Evolutionary conservation across 2,329 filamentous ascomycete species (phyloP).

Genomic region (Diplodia intermedia): DNA sequence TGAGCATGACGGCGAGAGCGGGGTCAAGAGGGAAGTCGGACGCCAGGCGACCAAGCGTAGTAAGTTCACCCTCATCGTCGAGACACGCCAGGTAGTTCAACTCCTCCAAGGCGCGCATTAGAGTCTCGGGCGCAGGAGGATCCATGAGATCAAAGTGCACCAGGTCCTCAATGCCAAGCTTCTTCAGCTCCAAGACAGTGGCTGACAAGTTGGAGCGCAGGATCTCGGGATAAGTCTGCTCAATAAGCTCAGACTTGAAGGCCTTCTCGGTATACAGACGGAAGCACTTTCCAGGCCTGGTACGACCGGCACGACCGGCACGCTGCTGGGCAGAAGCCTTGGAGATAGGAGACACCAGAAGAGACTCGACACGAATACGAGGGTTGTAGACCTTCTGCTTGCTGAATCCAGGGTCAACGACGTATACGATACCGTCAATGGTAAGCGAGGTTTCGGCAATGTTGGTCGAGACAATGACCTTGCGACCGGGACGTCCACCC

Average conservation of each 20-base stretch:
- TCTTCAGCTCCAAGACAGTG: slow-evolving; percentile 95
- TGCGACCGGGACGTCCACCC: slow-evolving; percentile 86
- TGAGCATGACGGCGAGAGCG: slow-evolving; percentile 94
- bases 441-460: slow-evolving; percentile 98
- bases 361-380: slow-evolving; percentile 91
- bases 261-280: slow-evolving; percentile 92
- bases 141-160: slow-evolving; percentile 99
- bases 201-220: slow-evolving; percentile 92
- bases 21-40: slow-evolving; percentile 97
- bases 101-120: slow-evolving; percentile 97
- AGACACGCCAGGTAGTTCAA: slow-evolving; percentile 96
- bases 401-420: slow-evolving; percentile 98
- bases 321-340: slow-evolving; percentile 97
- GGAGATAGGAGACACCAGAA: slow-evolving; percentile 96
- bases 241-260: slow-evolving; percentile 97
- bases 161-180: slow-evolving; percentile 91
- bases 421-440: slow-evolving; percentile 98
- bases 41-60: slow-evolving; percentile 80
- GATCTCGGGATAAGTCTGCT: slow-evolving; percentile 96
- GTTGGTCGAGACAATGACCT: slow-evolving; percentile 93
- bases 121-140: slow-evolving; percentile 93
- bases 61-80: slow-evolving; percentile 94
- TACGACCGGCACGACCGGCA: slow-evolving; percentile 98
- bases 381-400: slow-evolving; percentile 99
- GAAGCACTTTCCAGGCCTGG: slow-evolving; percentile 97